These are phyloP conservation scores for Chenopodium album DNA, from an alignment of 148 eudicot genomes.

Conservation along the genomic window DNA sequence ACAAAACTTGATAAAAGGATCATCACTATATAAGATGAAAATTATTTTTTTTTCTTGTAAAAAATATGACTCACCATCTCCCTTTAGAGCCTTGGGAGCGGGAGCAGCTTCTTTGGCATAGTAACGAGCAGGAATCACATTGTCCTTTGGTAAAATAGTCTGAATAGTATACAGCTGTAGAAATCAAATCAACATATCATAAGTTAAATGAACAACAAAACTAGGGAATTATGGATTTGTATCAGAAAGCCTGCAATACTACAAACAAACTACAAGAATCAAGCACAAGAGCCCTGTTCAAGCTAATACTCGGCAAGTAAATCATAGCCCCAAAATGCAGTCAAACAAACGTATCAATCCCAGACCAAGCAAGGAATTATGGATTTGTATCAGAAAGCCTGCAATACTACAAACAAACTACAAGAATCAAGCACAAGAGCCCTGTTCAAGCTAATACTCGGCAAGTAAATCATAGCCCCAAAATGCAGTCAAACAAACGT, in stretches of 20 bases:
- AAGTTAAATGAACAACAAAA: constrained; percentile 6
- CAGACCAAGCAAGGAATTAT: neutral
- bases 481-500: neutral
- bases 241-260: neutral
- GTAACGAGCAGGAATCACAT: constrained; percentile 50
- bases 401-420: neutral
- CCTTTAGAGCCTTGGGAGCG: constrained; percentile 58
- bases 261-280: neutral
- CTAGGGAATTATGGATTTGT: neutral
- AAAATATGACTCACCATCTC: constrained; percentile 69
- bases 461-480: neutral
- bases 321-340: neutral
- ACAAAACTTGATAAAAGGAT: neutral
- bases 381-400: neutral
- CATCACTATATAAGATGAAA: neutral
- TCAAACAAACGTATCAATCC: neutral
- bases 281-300: neutral
- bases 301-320: neutral
- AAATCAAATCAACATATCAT: neutral
- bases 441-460: neutral
- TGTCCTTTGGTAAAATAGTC: constrained; percentile 48
- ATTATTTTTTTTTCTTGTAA: neutral
- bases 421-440: neutral
- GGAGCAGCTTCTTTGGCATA: constrained; percentile 70
- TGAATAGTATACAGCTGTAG: constrained; percentile 50